phyloP scores from a whole-genome alignment of 345 rosid species.

The Citrus australasica region DNA sequence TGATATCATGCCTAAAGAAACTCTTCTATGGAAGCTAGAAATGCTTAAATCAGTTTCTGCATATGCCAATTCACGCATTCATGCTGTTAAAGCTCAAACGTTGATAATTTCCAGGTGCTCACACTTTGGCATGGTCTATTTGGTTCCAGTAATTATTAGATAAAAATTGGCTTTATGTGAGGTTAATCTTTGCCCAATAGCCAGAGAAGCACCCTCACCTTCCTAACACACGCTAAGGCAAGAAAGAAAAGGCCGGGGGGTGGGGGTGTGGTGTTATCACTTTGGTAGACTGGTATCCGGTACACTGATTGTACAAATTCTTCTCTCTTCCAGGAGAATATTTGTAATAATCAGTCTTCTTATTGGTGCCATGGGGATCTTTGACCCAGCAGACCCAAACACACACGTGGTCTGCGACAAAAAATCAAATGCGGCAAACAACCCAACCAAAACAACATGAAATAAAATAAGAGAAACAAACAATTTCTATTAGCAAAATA shows the following conservation, averaged over 20 bases:
- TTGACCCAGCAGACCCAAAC: background rate
- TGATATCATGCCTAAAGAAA: conserved; percentile 55
- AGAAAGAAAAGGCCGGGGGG: background rate
- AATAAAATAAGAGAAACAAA: background rate
- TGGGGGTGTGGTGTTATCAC: too few relatives aligned
- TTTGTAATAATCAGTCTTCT: background rate
- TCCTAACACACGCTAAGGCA: too few relatives aligned
- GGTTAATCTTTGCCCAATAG: too few relatives aligned
- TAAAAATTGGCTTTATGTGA: too few relatives aligned
- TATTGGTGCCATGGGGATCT: background rate
- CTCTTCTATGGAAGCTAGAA: conserved; percentile 75
- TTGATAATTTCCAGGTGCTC: conserved; percentile 60
- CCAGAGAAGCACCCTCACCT: too few relatives aligned
- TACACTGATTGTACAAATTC: background rate
- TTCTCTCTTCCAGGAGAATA: background rate
- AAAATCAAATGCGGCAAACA: background rate
- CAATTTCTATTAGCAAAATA: background rate
- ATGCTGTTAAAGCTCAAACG: conserved; percentile 62
- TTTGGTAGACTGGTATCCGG: background rate
- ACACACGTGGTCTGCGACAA: background rate
- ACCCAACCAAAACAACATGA: background rate
- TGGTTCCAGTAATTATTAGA: background rate
- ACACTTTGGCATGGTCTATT: background rate
- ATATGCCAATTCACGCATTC: conserved; percentile 67
- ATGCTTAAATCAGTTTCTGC: conserved; percentile 61